Evolutionary conservation across 176 grass and related monocot species (phyloP), one percentile per base, ranked within the genome.

Genomic region (Carex pumila): DNA sequence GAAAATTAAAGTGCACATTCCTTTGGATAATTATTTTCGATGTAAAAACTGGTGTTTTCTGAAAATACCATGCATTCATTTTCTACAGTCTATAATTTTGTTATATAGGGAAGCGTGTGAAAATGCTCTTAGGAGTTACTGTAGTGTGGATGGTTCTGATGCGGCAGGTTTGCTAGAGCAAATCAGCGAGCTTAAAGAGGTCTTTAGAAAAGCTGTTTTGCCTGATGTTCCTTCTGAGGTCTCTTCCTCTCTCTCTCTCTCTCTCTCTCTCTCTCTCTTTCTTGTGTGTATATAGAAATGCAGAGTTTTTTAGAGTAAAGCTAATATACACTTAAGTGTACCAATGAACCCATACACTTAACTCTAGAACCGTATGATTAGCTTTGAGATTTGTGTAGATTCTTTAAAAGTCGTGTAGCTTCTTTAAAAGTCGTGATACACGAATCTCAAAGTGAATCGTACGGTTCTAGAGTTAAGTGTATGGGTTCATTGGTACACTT

Each of bases 181-280:
- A 67, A 80, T 95, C 81, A 79, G 88, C 62, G 85, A 82, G 69
- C 83, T 99, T 21, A 84, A 89, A 1, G 86, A 89, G 75, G 85
- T 95, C 84, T 99, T 99, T 58, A 83, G 34, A 56, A 92, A 93
- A 81, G 91, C 89, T 37, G 22, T 75, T 85, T 72, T 79, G 25
- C n/a, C 45, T 83, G 91, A 95, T 85, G 79, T 77, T 82, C 93
- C 93, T 87, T 56, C 80, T 86, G 96, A 98, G 71, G 93, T 95
- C 84, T 34, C 18, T 52, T 18, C 52, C 58, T 80, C 8, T 45
- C 30, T 87, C 55, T 18, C 12, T 83, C n/a, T 49, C 2, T 45
- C 9, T 45, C 61, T 59, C 19, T 87, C 43, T 25, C 25, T n/a
- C n/a, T 53, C 36, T 7, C 11, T 53, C 25, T 47, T 31, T 41